phyloP scores from a whole-genome alignment of 495 filamentous ascomycete genomes.

The Lepraria neglecta region DNA sequence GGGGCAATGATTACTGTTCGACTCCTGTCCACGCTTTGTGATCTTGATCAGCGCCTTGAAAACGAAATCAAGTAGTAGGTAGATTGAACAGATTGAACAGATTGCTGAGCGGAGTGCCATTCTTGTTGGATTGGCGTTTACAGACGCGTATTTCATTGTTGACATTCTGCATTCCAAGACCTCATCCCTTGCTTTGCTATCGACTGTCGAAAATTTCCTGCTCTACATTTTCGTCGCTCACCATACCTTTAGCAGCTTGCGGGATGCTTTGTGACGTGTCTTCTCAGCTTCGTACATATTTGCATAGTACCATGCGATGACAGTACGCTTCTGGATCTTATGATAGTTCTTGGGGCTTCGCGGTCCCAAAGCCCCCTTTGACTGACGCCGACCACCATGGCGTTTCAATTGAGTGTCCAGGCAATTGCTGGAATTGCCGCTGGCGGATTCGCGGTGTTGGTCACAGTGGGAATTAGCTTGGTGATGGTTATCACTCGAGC shows the following conservation, averaged over 20 bases:
- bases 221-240: background rate
- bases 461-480: conserved; percentile 33
- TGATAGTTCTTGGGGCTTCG: too few relatives aligned
- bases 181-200: conserved; percentile 4
- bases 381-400: background rate
- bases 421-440: conserved; percentile 40
- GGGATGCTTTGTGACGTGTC: background rate
- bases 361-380: background rate
- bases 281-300: too few relatives aligned
- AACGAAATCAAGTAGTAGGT: too few relatives aligned
- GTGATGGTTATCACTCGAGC: conserved; percentile 40
- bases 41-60: too few relatives aligned
- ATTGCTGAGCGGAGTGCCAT: too few relatives aligned
- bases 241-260: conserved; percentile 8
- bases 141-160: conserved; percentile 8
- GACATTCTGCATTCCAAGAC: conserved; percentile 16
- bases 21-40: too few relatives aligned
- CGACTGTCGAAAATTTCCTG: background rate
- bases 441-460: conserved; percentile 37
- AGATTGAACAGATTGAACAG: too few relatives aligned
- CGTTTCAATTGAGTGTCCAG: background rate
- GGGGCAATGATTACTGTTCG: too few relatives aligned
- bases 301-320: too few relatives aligned
- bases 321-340: too few relatives aligned
- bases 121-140: too few relatives aligned